Evolutionary conservation across 1,284 basidiomycete species (phyloP).

Genomic region (Fomitiporia mediterranea): DNA sequence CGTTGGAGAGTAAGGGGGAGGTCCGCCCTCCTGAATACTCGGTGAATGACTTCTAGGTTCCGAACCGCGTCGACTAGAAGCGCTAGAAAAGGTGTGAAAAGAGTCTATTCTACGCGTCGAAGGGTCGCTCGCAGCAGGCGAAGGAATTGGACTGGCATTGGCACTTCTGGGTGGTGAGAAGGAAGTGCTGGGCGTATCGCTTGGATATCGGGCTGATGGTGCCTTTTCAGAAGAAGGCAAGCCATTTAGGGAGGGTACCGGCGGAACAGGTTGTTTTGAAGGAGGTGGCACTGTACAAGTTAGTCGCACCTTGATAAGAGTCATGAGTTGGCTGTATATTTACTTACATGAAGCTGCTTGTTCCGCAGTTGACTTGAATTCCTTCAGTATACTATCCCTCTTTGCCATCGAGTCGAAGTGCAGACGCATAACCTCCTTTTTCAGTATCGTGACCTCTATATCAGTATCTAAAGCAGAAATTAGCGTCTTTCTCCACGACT

Average conservation of each 20-base stretch:
- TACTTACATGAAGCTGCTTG: conserved; percentile 70
- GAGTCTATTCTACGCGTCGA: conserved; percentile 18
- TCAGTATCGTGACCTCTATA: conserved; percentile 80
- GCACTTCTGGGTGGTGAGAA: conserved; percentile 4
- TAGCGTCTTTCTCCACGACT: neutral
- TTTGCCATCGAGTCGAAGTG: conserved; percentile 58
- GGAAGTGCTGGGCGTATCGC: conserved; percentile 21
- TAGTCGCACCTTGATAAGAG: conserved; percentile 8
- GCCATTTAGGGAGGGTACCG: conserved; percentile 42
- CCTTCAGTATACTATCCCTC: conserved; percentile 66
- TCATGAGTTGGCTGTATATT: neutral
- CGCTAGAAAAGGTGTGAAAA: conserved; percentile 1
- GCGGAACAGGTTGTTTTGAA: conserved; percentile 57
- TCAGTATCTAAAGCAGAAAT: conserved; percentile 59
- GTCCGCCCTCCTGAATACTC: conserved; percentile 5
- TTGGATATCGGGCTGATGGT: conserved; percentile 21
- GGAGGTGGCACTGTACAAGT: conserved; percentile 45
- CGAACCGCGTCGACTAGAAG: neutral
- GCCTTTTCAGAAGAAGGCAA: conserved; percentile 20
- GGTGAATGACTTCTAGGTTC: neutral
- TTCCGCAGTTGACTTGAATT: conserved; percentile 81
- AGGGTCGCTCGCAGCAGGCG: conserved; percentile 25
- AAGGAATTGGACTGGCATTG: conserved; percentile 23
- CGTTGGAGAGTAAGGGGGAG: conserved; percentile 13
- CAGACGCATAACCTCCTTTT: conserved; percentile 80